Evolutionary conservation across 1,284 basidiomycete genomes (phyloP), one percentile per base, ranked within the genome.

Genomic region (Fomes fomentarius): DNA sequence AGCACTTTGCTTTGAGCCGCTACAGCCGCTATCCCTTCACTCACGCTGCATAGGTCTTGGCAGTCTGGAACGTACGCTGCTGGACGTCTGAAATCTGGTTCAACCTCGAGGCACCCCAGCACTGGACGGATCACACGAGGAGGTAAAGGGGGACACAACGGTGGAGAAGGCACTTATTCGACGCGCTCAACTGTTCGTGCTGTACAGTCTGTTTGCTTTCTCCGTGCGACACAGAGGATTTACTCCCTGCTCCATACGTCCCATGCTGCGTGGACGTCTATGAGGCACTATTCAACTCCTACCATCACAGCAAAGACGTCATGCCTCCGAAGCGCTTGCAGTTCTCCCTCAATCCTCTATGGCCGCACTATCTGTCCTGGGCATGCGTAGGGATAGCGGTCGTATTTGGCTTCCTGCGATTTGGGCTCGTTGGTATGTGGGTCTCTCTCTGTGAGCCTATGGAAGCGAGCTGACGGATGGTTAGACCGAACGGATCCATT

Each of bases 401-500:
- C 3, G 51, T 75, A 28, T 63, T 80, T 17, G 84, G 82, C 15
- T 56, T 79, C 42, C 59, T 80, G 26, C 71, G 81, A 42, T 74
- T 75, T 64, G 55, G 76, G 21, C 54, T 86, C 12, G 63, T 79
- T 42, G 85, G 85, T 85, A 50, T 49, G 82, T 71, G 5, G 19
- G 9, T 6, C 15, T 3, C 8, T 6, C 5, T 34, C 42, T 24
- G 15, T 30, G 14, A 1, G 26, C 12, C 21, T 37, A 33, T 38
- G 41, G 24, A 39, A 35, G 3, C 45, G 52, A 31, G 48, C 19
- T 25, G 39, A 47, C n/a, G 37, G 22, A 12, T 19, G 19, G 21
- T 14, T 56, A 93, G 93, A 91, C 71, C 81, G 79, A 65, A 71
- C 78, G 3, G 93, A 94, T 70, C 82, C 86, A 25, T 76, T 82